A percentile compares a stretch with the other conserved stretches of the same genome.
phyloP scores from a whole-genome alignment of 306 rosid species.

The Arachis hypogaea region DNA sequence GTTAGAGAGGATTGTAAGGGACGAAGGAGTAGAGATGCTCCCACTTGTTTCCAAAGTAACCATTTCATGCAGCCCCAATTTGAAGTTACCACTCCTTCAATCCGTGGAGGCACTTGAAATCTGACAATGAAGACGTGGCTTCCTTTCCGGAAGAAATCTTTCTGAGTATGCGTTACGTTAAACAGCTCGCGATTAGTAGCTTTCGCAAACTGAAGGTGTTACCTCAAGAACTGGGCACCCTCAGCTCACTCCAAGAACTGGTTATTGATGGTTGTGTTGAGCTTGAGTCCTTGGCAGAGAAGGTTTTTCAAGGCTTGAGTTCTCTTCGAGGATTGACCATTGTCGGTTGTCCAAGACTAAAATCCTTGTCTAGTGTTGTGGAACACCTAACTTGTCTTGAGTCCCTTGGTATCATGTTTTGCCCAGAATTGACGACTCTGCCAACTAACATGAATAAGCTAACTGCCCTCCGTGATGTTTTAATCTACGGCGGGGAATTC shows the following conservation, averaged over 20 bases:
- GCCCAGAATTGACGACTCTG: too few relatives aligned
- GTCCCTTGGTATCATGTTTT: too few relatives aligned
- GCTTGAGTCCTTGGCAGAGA: slow-evolving; percentile 6
- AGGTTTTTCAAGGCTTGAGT: neutral
- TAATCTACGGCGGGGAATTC: too few relatives aligned
- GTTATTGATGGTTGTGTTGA: neutral
- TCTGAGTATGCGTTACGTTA: neutral
- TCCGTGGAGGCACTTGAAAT: neutral
- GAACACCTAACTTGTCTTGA: neutral
- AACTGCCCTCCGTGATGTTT: too few relatives aligned
- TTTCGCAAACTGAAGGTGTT: slow-evolving; percentile 20
- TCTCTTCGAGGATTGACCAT: neutral
- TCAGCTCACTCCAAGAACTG: neutral
- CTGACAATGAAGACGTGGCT: neutral
- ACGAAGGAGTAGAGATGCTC: neutral
- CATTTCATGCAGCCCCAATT: neutral
- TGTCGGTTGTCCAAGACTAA: neutral
- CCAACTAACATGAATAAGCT: too few relatives aligned
- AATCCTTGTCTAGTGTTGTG: neutral
- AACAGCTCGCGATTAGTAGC: neutral
- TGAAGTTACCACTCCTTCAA: neutral
- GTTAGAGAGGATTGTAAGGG: slow-evolving; percentile 1
- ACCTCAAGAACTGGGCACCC: neutral
- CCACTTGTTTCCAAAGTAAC: neutral
- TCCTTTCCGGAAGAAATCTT: slow-evolving; percentile 8